Conservation (phyloP, 257 asterid species). For the Nicotiana noctiflora region DNA sequence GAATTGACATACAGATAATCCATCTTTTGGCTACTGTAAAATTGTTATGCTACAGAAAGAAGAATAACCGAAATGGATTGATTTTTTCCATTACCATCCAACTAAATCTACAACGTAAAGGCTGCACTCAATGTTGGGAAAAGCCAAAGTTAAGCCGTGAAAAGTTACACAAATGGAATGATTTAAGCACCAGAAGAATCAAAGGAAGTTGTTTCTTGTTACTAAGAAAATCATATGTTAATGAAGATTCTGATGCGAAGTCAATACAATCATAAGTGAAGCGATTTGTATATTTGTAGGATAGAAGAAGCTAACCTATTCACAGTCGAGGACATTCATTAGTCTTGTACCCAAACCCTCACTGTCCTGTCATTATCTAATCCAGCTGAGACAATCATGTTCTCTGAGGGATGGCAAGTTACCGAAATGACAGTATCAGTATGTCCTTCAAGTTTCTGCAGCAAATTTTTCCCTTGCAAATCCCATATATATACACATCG, state of each 20-base stretch:
- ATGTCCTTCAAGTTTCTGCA: constrained; percentile 88
- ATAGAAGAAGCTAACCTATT: too few species aligned
- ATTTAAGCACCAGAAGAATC: background rate
- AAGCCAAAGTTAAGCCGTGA: background rate
- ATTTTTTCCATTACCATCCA: background rate
- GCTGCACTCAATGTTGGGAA: background rate
- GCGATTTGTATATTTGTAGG: too few species aligned
- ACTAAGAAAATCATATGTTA: background rate
- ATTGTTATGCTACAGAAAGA: background rate
- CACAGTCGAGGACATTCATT: too few species aligned
- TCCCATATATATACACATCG: constrained; percentile 70
- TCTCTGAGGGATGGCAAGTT: constrained; percentile 53
- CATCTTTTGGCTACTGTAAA: background rate
- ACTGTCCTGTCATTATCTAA: constrained; percentile 52
- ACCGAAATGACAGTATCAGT: constrained; percentile 70
- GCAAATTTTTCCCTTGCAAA: constrained; percentile 61
- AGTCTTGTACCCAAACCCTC: too few species aligned
- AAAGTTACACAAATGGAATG: background rate
- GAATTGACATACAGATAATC: background rate
- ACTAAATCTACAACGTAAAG: background rate
- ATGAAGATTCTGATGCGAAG: background rate
- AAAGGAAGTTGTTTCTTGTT: background rate
- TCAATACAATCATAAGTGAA: background rate
- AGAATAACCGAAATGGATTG: background rate
- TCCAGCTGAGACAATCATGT: constrained; percentile 82